Base-by-base conservation (phyloP, 2,329 filamentous ascomycete species). In the Phaeosphaeriaceae sp. region DNA sequence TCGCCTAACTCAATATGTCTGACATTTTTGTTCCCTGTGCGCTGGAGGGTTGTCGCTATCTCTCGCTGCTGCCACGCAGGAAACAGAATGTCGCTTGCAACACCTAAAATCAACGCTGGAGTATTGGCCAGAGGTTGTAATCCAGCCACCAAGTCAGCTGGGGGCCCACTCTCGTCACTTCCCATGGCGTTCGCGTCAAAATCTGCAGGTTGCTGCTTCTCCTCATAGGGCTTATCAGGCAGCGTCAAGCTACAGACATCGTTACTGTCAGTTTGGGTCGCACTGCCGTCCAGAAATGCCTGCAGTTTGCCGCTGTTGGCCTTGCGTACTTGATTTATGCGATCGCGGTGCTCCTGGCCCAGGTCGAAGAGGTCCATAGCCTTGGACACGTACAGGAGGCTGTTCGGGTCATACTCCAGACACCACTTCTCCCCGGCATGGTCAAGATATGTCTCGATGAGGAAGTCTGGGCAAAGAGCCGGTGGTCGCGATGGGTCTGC, bases 371-470 rank as follows among this genome's bases (percentile, higher is more conserved):
- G 80, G 69, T 99, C 94, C 94, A 99, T 99, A 4, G 94, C 94
- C 76, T 99, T 99, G 72, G 91, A 96, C 48, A 99, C 90, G 72
- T 99, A 99, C 2, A 99, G 80, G 32, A 97, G 77, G 67, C 92
- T 96, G 75, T 99, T 99, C 20, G 94, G 86, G 66, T 99, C 94
- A 71, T 97, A 97, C 56, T 94, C 92, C 20, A 99, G 81, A 70
- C 92, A 97, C 79, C 96, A 99, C 74, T 99, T 99, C 78, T 99
- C 94, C 16, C 94, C 94, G 0, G 94, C 94, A 67, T 99, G 94
- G 73, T 99, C 94, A 15, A 99, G 84, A 70, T 99, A 99, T 0
- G 94, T 99, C 76, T 99, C 94, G 60, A 99, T 96, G 18, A 99
- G 80, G 68, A 97, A 99, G 70, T 99, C 94, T 0, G 94, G 92